Percentiles rank a stretch among this genome's conserved stretches.
These are phyloP conservation scores for Dothistroma pini DNA, from an alignment of 2,329 filamentous ascomycete species.

Conservation along the genomic window DNA sequence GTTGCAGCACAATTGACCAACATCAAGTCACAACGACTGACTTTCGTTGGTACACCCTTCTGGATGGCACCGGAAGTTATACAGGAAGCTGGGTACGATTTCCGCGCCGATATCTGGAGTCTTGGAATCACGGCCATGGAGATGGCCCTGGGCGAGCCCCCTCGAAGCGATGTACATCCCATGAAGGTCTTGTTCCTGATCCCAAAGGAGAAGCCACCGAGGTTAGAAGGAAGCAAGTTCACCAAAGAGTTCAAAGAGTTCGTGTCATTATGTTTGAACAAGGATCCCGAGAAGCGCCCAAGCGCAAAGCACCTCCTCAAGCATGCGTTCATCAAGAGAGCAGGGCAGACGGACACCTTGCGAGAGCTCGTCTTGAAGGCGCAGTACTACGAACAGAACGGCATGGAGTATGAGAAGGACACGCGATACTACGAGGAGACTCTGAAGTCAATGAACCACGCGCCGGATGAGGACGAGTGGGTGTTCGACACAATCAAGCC, in stretches of 20 bases:
- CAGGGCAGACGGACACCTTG: slow-evolving; percentile 81
- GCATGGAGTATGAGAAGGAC: slow-evolving; percentile 38
- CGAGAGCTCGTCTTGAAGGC: slow-evolving; percentile 82
- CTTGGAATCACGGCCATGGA: slow-evolving; percentile 90
- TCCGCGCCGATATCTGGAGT: slow-evolving; percentile 92
- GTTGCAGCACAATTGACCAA: slow-evolving; percentile 95
- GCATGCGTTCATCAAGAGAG: slow-evolving; percentile 82
- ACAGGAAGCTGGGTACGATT: slow-evolving; percentile 77
- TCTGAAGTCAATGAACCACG: slow-evolving; percentile 49
- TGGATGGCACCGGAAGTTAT: slow-evolving; percentile 98
- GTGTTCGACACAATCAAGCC: slow-evolving; percentile 88
- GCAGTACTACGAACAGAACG: slow-evolving; percentile 69
- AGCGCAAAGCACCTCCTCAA: slow-evolving; percentile 82
- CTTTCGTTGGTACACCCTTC: slow-evolving; percentile 94
- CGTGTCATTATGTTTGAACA: slow-evolving; percentile 81
- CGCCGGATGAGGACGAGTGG: slow-evolving; percentile 78
- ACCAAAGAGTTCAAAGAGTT: slow-evolving; percentile 85
- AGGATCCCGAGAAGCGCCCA: slow-evolving; percentile 80
- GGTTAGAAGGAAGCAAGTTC: slow-evolving; percentile 66
- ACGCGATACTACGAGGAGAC: slow-evolving; percentile 93
- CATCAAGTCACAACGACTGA: slow-evolving; percentile 96
- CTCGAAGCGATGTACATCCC: slow-evolving; percentile 77
- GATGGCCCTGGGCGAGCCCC: slow-evolving; percentile 83
- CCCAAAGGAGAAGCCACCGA: slow-evolving; percentile 80
- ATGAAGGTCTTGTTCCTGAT: slow-evolving; percentile 95